These are phyloP conservation scores for Solanum chacoense DNA, from an alignment of 305 asterid species.

Conservation along the genomic window DNA sequence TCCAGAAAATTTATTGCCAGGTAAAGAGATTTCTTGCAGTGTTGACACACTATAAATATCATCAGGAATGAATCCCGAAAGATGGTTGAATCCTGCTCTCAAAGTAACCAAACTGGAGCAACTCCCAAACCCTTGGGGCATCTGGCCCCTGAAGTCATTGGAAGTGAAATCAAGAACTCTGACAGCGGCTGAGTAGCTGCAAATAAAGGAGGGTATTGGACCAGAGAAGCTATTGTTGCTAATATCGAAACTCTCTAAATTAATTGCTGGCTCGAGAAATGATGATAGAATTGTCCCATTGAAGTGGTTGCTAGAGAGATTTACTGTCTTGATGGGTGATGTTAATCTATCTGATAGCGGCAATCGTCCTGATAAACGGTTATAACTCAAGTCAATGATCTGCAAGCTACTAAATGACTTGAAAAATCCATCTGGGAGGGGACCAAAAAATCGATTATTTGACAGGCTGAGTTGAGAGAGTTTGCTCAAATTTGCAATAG, in stretches of 20 bases:
- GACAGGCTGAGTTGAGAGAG: slow-evolving; percentile 51
- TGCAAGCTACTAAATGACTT: slow-evolving; percentile 20
- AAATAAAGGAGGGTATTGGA: slow-evolving; percentile 39
- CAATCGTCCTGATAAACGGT: slow-evolving; percentile 43
- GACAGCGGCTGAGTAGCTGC: slow-evolving; percentile 31
- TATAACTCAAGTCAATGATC: slow-evolving; percentile 56
- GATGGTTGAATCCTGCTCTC: slow-evolving; percentile 60
- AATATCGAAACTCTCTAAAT: slow-evolving; percentile 44
- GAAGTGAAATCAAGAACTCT: slow-evolving; percentile 50
- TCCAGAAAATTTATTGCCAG: slow-evolving; percentile 62
- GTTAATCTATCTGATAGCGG: slow-evolving; percentile 25
- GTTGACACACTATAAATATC: slow-evolving; percentile 35
- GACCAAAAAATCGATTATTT: slow-evolving; percentile 40
- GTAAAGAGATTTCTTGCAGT: slow-evolving; percentile 53
- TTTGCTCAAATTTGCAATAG: slow-evolving; percentile 31
- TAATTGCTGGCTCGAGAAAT: slow-evolving; percentile 27
- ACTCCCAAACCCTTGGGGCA: slow-evolving; percentile 38
- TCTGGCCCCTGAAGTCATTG: slow-evolving; percentile 49
- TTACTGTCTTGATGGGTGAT: slow-evolving; percentile 18
- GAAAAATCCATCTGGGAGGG: slow-evolving; percentile 48
- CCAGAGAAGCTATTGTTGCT: slow-evolving; percentile 77
- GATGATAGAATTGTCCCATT: slow-evolving; percentile 38
- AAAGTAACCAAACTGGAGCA: slow-evolving; percentile 40
- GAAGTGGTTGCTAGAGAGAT: slow-evolving; percentile 62
- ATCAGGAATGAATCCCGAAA: slow-evolving; percentile 51